Evolutionary conservation across 2,329 filamentous ascomycete species (phyloP).

Genomic region (Thermothelomyces thermophilus): DNA sequence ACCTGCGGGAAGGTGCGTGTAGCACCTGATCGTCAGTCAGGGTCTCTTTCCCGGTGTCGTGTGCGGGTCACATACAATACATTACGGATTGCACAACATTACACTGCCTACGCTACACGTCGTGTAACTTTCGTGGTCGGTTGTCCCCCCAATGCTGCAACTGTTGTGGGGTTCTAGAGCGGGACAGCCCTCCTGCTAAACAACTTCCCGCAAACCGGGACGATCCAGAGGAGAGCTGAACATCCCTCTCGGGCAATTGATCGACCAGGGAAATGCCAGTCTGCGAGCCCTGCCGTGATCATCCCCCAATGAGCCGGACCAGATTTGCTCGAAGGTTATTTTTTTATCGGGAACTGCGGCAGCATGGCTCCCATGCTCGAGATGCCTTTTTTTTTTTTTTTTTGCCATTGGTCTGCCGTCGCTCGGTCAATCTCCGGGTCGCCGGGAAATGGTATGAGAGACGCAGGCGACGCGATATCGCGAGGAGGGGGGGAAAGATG

Average conservation of each 20-base stretch:
- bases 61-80: too few relatives aligned
- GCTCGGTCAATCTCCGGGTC: background rate
- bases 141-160: background rate
- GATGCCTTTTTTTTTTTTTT: too few relatives aligned
- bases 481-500: too few relatives aligned
- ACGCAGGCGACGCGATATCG: too few relatives aligned
- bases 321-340: background rate
- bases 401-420: background rate
- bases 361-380: background rate
- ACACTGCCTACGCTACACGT: too few relatives aligned
- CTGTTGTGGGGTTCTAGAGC: background rate
- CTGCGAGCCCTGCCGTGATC: background rate
- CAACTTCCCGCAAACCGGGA: background rate
- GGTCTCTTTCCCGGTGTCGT: too few relatives aligned
- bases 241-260: constrained; percentile 1
- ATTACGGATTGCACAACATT: too few relatives aligned
- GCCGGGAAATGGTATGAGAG: background rate
- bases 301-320: background rate
- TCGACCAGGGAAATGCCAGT: background rate
- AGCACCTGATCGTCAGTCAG: too few relatives aligned
- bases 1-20: too few relatives aligned
- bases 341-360: background rate
- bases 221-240: constrained; percentile 1
- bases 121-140: too few relatives aligned
- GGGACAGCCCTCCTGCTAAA: background rate